Base-by-base conservation (phyloP, 192 early-diverging fungal species). In the Gigaspora rosea region DNA sequence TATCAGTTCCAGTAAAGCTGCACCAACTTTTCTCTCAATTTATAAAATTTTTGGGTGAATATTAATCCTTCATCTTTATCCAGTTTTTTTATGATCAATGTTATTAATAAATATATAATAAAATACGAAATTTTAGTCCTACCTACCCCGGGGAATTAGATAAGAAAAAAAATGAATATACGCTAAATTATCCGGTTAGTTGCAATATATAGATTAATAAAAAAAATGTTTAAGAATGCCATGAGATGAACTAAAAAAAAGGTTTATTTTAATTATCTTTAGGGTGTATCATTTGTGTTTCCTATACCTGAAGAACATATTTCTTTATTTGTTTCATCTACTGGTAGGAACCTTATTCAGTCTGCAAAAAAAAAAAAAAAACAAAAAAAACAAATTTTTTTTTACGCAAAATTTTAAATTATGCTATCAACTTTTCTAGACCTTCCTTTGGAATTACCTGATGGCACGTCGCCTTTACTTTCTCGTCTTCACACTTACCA, bases 251-350 rank as follows among this genome's bases (percentile, higher is more conserved):
- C 9, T 80, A 12, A 20, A 62, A 77, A n/a, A 11, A 9, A 16
- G 35, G 35, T n/a, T 50, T 56, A 32, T 32, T 58, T 36, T 16
- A 27, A 58, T 20, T 41, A 41, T 56, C 16, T 41, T 13, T 62
- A 91, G 88, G 92, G 92, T 36, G 70, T 94, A 8, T 85, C 93
- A 8, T 90, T 94, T 77, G 80, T 87, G 10, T 94, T 94, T 75
- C 87, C 90, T 12, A 90, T 94, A 50, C 92, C 93, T 9, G 82
- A 83, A 15, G 80, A 85, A 57, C 83, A 88, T 76, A 81, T 83
- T 32, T 75, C 85, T 27, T 59, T 90, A 4, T 90, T 85, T 66
- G 79, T 78, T 68, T 74, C 78, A 8, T 88, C 88, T 3, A 74
- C 83, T 64, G 88, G 86, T 86, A 85, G 74, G 7, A 41, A 41